Conservation (phyloP, 768 basidiomycete genomes). For the Lentinula sp. region DNA sequence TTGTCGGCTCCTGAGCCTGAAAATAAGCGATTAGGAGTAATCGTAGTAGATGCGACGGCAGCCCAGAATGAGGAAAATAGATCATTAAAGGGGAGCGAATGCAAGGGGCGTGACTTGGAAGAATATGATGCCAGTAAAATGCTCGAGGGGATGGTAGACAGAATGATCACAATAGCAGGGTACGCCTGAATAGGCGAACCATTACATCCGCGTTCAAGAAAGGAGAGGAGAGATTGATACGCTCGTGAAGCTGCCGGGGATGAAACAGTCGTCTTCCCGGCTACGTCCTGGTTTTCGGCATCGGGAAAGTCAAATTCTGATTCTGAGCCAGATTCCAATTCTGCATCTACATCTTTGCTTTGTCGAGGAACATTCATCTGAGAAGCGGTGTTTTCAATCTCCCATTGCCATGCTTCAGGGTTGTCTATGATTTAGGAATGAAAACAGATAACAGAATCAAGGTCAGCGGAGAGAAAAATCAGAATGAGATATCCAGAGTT, state of each 20-base stretch:
- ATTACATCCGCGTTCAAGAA: conserved; percentile 75
- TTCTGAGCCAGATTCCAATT: background rate
- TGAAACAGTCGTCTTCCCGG: background rate
- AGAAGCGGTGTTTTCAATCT: background rate
- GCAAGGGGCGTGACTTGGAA: conserved; percentile 17
- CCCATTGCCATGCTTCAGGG: conserved; percentile 1
- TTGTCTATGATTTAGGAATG: background rate
- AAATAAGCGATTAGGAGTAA: conserved; percentile 15
- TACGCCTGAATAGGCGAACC: conserved; percentile 77
- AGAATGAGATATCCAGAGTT: conserved; percentile 8
- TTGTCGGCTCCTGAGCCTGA: conserved; percentile 41
- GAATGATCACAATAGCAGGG: conserved; percentile 70
- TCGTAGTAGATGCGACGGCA: conserved; percentile 57
- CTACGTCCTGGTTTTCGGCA: background rate
- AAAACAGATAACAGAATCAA: background rate
- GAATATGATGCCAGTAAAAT: background rate
- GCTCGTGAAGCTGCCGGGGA: conserved; percentile 18
- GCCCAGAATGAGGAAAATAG: conserved; percentile 81
- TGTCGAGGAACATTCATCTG: background rate
- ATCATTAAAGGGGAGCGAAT: conserved; percentile 28
- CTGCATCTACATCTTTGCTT: background rate
- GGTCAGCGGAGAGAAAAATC: background rate
- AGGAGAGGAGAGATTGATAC: conserved; percentile 72
- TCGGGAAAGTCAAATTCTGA: conserved; percentile 18
- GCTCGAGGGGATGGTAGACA: conserved; percentile 74